These are phyloP conservation scores for Herpetospermum pedunculosum DNA, from an alignment of 306 rosid species.

Conservation along the genomic window DNA sequence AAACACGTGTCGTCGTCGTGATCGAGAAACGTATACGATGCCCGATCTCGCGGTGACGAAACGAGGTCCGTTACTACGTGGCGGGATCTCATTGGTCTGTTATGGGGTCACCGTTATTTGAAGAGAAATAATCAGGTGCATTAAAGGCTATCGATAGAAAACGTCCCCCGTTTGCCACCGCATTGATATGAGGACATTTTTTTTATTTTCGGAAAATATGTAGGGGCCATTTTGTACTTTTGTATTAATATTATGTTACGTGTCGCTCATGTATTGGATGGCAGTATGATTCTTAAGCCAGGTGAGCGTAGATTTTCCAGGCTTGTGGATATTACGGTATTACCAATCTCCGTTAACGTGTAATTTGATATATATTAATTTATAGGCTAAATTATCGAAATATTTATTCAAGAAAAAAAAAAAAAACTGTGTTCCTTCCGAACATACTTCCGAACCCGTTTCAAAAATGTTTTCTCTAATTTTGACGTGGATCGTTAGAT, in stretches of 20 bases:
- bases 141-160: background rate
- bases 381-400: too few species aligned
- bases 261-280: background rate
- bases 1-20: conserved; percentile 19
- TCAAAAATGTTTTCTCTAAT: too few species aligned
- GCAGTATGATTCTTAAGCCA: background rate
- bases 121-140: background rate
- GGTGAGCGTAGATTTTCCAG: background rate
- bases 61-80: conserved; percentile 15
- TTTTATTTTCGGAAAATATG: background rate
- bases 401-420: too few species aligned
- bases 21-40: conserved; percentile 16
- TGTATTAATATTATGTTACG: background rate
- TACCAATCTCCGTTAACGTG: conserved; percentile 18
- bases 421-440: too few species aligned
- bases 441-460: too few species aligned
- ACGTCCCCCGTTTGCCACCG: background rate
- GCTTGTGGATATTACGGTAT: background rate
- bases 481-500: too few species aligned
- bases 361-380: background rate
- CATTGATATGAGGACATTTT: background rate
- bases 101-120: background rate
- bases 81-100: conserved; percentile 4
- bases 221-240: background rate
- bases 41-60: conserved; percentile 21